phyloP scores from a whole-genome alignment of 768 basidiomycete genomes.

The Leucosporidium yakuticum region DNA sequence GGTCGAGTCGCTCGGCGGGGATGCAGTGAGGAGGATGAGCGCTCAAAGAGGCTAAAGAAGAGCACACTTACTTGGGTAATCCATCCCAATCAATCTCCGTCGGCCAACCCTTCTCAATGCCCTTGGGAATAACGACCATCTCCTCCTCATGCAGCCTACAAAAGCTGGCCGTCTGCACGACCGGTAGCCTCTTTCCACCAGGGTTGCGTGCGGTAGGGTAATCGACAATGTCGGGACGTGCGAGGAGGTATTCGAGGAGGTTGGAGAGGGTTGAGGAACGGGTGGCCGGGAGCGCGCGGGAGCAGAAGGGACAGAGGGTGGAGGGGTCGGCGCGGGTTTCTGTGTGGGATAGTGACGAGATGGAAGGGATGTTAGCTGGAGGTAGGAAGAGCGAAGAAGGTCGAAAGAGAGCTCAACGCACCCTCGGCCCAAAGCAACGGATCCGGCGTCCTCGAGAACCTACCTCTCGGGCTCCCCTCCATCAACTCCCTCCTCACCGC shows the following conservation, averaged over 20 bases:
- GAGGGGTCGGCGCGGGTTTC: constrained; percentile 9
- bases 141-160: constrained; percentile 35
- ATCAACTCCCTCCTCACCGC: background rate
- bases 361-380: background rate
- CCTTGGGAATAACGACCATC: constrained; percentile 23
- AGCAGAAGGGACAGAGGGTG: constrained; percentile 38
- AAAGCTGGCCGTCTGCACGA: constrained; percentile 20
- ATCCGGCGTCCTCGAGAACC: constrained; percentile 7
- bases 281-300: constrained; percentile 11
- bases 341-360: background rate
- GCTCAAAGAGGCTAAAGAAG: no score
- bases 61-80: constrained; percentile 13
- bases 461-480: background rate
- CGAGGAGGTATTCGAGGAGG: constrained; percentile 23
- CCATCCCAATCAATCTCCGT: constrained; percentile 15
- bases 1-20: no score
- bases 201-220: constrained; percentile 14
- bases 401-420: background rate
- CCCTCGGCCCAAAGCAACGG: constrained; percentile 18
- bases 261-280: constrained; percentile 22
- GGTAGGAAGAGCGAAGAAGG: background rate
- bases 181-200: constrained; percentile 17
- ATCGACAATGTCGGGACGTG: constrained; percentile 1
- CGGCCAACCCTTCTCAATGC: constrained; percentile 25
- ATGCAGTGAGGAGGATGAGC: no score